phyloP scores from a whole-genome alignment of 108 stramenopile genomes.

The Skeletonema marinoi region DNA sequence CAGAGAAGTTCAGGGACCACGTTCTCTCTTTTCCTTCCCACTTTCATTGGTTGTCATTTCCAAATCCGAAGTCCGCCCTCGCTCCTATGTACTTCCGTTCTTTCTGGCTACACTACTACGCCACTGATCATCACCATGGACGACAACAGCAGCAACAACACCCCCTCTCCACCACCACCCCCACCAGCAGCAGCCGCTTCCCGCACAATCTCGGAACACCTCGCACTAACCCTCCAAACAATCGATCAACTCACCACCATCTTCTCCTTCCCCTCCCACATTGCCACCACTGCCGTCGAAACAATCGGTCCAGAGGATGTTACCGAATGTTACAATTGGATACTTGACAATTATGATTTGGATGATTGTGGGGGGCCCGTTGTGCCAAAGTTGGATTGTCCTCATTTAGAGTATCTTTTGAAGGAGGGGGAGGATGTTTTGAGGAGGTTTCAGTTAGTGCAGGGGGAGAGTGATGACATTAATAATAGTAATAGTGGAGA shows the following conservation, averaged over 20 bases:
- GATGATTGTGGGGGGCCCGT: constrained; percentile 73
- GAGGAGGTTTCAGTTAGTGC: background rate
- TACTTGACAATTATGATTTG: constrained; percentile 60
- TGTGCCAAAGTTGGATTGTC: constrained; percentile 68
- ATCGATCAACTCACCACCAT: constrained; percentile 21
- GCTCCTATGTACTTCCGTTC: no score
- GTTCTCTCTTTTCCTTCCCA: no score
- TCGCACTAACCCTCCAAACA: constrained; percentile 27
- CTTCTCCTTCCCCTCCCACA: constrained; percentile 17
- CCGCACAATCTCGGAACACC: constrained; percentile 9
- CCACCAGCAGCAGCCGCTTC: background rate
- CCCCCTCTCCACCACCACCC: background rate
- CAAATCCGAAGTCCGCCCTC: no score
- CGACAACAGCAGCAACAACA: background rate
- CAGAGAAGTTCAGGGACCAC: no score
- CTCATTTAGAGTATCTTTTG: constrained; percentile 50
- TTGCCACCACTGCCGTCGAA: constrained; percentile 12
- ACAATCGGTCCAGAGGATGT: constrained; percentile 42
- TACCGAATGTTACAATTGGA: constrained; percentile 65
- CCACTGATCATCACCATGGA: background rate
- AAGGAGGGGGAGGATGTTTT: background rate
- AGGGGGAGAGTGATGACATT: background rate
- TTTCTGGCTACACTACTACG: no score
- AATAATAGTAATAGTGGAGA: background rate
- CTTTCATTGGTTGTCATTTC: no score